These are phyloP conservation scores for Kodamaea laetipori DNA, from an alignment of 805 yeast species.

Conservation along the genomic window DNA sequence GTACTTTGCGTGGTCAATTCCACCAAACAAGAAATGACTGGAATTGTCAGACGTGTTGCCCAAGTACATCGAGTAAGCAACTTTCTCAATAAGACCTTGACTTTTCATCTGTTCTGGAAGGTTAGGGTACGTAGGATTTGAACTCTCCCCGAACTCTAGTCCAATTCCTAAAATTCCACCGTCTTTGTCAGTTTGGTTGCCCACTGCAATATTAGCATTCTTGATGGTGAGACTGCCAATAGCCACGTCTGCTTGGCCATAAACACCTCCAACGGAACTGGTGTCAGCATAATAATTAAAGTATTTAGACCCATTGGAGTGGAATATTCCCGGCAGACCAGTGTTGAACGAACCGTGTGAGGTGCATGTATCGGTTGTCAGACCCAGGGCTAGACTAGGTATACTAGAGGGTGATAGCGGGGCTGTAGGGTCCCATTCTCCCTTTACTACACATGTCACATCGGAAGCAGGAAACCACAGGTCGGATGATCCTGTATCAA, in stretches of 20 bases:
- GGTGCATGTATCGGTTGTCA: not conserved
- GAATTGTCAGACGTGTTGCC: slow-evolving; percentile 15
- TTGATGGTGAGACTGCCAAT: not conserved
- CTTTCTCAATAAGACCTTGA: slow-evolving; percentile 12
- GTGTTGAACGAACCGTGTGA: slow-evolving; percentile 49
- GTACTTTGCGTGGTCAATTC: slow-evolving; percentile 64
- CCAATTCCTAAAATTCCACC: slow-evolving; percentile 5
- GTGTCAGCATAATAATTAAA: not conserved
- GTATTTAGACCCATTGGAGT: slow-evolving; percentile 24
- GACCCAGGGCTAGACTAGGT: too few relatives aligned
- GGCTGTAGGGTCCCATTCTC: too few relatives aligned
- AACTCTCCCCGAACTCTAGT: not conserved
- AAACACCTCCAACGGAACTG: not conserved
- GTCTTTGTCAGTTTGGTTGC: not conserved
- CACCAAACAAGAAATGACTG: slow-evolving; percentile 66
- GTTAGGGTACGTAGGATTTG: slow-evolving; percentile 30
- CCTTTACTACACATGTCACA: not conserved
- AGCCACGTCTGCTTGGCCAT: not conserved
- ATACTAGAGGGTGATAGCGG: too few relatives aligned
- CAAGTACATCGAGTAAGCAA: slow-evolving; percentile 19
- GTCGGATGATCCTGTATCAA: not conserved
- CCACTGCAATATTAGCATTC: not conserved
- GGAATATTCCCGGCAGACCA: slow-evolving; percentile 38
- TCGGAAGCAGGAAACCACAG: not conserved
- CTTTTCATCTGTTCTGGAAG: slow-evolving; percentile 35